phyloP scores from a whole-genome alignment of 345 rosid genomes.

The Pistacia vera region DNA sequence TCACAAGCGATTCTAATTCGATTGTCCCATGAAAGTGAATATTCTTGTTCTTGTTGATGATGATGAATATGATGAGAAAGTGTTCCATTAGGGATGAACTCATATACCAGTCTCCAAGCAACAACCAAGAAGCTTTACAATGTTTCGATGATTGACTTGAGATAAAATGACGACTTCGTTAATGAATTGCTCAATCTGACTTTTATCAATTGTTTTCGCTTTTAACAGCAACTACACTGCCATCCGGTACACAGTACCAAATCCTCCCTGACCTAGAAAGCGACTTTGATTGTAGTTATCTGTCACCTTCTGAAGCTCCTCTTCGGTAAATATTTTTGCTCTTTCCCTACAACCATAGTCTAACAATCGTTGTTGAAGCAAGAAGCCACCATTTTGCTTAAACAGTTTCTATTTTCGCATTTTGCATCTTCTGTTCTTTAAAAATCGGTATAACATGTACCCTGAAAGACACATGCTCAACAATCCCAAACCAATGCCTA shows the following conservation, averaged over 20 bases:
- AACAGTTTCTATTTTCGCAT: constrained; percentile 16
- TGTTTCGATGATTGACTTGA: neutral
- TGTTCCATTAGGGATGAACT: constrained; percentile 31
- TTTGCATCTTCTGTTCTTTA: constrained; percentile 12
- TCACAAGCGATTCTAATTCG: constrained; percentile 34
- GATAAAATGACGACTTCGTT: constrained; percentile 18
- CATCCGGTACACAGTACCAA: constrained; percentile 22
- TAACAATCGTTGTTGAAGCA: constrained; percentile 23
- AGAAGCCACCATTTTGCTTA: constrained; percentile 29
- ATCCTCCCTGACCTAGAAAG: constrained; percentile 34
- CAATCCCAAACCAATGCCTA: constrained; percentile 22
- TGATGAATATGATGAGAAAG: constrained; percentile 14
- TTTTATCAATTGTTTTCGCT: constrained; percentile 19
- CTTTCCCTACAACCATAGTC: constrained; percentile 13
- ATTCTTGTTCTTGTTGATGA: neutral
- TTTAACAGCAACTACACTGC: neutral
- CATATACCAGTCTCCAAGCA: constrained; percentile 14
- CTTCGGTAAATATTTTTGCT: constrained; percentile 18
- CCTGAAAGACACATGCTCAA: constrained; percentile 8
- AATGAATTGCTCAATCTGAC: constrained; percentile 25
- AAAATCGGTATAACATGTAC: constrained; percentile 5
- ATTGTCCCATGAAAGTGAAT: constrained; percentile 25
- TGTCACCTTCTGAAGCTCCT: constrained; percentile 29
- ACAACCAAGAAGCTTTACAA: neutral
- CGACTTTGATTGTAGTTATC: constrained; percentile 26